Evolutionary conservation across 257 asterid species (phyloP).

Genomic region (Petrea volubilis): DNA sequence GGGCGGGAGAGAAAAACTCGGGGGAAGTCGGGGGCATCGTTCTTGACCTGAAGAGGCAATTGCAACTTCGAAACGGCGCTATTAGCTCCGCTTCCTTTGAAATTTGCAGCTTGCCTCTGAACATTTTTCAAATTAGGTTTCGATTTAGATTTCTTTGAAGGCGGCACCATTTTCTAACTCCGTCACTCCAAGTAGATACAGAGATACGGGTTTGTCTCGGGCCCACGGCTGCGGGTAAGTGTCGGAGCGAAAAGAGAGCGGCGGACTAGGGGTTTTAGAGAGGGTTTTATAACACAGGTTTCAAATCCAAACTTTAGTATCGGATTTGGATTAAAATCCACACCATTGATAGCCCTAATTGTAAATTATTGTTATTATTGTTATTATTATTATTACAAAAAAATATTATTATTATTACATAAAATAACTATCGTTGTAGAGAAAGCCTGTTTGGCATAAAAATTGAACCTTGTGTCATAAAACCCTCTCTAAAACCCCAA

Average conservation of each 20-base stretch:
- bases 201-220: background rate
- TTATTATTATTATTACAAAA: no score
- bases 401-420: no score
- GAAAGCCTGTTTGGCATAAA: no score
- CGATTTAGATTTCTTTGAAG: constrained; percentile 26
- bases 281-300: constrained; percentile 19
- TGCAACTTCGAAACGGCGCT: constrained; percentile 15
- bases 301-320: no score
- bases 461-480: no score
- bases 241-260: background rate
- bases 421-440: no score
- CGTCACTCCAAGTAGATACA: background rate
- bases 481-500: constrained; percentile 35
- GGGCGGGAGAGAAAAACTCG: no score
- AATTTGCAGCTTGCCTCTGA: constrained; percentile 1
- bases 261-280: constrained; percentile 28
- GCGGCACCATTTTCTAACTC: no score
- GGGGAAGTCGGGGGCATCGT: no score
- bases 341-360: no score
- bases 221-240: background rate
- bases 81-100: constrained; percentile 12
- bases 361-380: no score
- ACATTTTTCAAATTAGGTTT: constrained; percentile 22
- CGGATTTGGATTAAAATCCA: no score
- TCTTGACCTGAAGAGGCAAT: constrained; percentile 53